Percentiles rank a stretch among this genome's conserved stretches.
These are phyloP conservation scores for Potentilla sterilis DNA, from an alignment of 306 rosid genomes.

Conservation along the genomic window DNA sequence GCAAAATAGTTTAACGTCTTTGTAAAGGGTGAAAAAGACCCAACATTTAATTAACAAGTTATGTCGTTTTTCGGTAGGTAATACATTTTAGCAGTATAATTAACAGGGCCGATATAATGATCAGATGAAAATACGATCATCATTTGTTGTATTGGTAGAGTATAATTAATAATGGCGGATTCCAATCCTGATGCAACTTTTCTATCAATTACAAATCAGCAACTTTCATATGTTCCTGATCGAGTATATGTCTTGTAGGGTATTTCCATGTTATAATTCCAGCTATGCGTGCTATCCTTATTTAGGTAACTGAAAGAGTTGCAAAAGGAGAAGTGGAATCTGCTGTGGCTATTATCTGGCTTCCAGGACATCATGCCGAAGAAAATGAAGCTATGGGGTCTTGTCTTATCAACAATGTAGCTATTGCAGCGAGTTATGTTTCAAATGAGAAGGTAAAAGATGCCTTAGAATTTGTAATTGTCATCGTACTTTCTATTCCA, in stretches of 20 bases:
- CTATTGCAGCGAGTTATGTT: conserved; percentile 65
- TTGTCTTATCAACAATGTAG: conserved; percentile 90
- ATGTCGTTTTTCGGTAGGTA: no score
- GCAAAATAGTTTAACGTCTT: no score
- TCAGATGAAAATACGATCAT: no score
- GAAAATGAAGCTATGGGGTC: conserved; percentile 82
- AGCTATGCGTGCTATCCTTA: conserved; percentile 26
- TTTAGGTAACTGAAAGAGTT: conserved; percentile 66
- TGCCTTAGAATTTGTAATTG: conserved; percentile 8
- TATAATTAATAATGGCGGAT: no score
- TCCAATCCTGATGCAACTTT: no score
- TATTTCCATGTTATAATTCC: conserved; percentile 13
- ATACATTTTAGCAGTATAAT: no score
- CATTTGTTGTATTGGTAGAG: no score
- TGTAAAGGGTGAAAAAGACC: no score
- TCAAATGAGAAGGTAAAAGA: conserved; percentile 65
- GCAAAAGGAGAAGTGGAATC: conserved; percentile 77
- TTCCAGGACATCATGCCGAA: conserved; percentile 99
- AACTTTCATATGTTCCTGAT: background rate
- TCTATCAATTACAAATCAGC: background rate
- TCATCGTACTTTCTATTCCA: background rate
- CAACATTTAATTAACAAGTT: no score
- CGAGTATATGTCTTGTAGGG: background rate
- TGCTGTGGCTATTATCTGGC: conserved; percentile 84
- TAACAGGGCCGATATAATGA: no score